Base-by-base conservation (phyloP, 2,329 filamentous ascomycete species). In the Epichloe festucae region DNA sequence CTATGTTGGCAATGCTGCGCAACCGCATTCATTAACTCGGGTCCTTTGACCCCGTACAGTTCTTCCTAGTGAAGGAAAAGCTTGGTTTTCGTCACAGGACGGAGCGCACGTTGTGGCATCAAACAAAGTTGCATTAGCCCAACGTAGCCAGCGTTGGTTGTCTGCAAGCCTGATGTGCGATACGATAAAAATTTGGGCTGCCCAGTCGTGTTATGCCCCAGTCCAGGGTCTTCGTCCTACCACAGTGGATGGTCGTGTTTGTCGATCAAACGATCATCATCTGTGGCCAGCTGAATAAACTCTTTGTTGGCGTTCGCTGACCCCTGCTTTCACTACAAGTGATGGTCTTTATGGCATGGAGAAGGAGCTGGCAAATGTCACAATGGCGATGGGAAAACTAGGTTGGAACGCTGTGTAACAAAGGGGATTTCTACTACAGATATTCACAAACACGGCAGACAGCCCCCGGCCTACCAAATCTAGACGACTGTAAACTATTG, bases 391-490 rank as follows among this genome's bases (percentile, higher is more conserved):
- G n/a, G 10, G 44, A 8, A 40, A 38, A 8, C n/a, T 19, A 6
- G 2, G 31, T 12, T 31, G 48, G 42, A 57, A 50, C 41, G 52
- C 44, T 53, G 51, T 50, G 49, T 60, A 61, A 63, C 58, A 62
- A 63, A 63, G 60, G 57, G 52, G 58, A 64, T 67, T 67, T 72
- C 68, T 70, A 69, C 68, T 68, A 70, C 62, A 68, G 65, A 67
- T 71, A 70, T 71, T 70, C 66, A 73, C 68, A 71, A 66, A 65
- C 61, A 66, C 61, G 57, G 48, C 50, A 52, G 42, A 41, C 35
- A 46, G 21, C 38, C 58, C 60, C 57, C 57, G 57, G 50, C 57
- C 62, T 64, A 59, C 62, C 60, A 59, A 59, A 48, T 68, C 68
- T 70, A 68, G 62, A 65, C 63, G 60, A 66, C 61, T 63, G 58